Evolutionary conservation across 768 basidiomycete genomes (phyloP).

Genomic region (Austroboletus eburneus): DNA sequence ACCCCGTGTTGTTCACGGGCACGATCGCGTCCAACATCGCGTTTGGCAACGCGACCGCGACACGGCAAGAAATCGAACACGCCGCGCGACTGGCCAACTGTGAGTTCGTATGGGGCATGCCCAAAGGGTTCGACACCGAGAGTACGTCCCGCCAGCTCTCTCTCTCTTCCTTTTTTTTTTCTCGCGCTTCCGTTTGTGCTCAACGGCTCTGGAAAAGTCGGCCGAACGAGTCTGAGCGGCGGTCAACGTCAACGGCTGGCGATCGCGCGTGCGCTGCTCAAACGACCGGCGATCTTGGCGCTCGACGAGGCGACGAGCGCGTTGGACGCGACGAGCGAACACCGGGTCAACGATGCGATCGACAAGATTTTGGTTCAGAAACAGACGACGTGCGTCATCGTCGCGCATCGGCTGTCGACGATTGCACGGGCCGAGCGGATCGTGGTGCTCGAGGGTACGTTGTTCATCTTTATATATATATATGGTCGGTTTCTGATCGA

Average conservation of each 20-base stretch:
- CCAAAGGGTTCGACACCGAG: conserved; percentile 88
- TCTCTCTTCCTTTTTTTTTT: too few species aligned
- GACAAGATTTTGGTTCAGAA: conserved; percentile 78
- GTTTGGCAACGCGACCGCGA: conserved; percentile 73
- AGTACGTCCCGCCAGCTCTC: too few species aligned
- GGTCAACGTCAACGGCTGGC: conserved; percentile 81
- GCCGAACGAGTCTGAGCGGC: conserved; percentile 39
- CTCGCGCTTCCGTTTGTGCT: too few species aligned
- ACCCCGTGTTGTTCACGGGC: conserved; percentile 86
- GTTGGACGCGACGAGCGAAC: conserved; percentile 84
- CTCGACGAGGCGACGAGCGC: conserved; percentile 90
- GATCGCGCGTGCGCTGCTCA: conserved; percentile 82
- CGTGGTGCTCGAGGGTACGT: conserved; percentile 73
- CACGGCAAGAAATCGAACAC: conserved; percentile 78
- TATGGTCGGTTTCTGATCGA: too few species aligned
- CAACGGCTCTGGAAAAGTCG: too few species aligned
- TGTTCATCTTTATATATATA: too few species aligned
- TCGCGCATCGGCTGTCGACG: conserved; percentile 86
- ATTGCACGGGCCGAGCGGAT: conserved; percentile 88
- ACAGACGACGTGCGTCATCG: conserved; percentile 83
- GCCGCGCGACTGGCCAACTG: conserved; percentile 92
- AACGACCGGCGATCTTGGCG: conserved; percentile 83
- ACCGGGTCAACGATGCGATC: conserved; percentile 81
- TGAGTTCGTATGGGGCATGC: conserved; percentile 94
- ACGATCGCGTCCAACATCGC: conserved; percentile 95